Conservation (phyloP, 345 rosid genomes). For the Cardamine chenopodiifolia region DNA sequence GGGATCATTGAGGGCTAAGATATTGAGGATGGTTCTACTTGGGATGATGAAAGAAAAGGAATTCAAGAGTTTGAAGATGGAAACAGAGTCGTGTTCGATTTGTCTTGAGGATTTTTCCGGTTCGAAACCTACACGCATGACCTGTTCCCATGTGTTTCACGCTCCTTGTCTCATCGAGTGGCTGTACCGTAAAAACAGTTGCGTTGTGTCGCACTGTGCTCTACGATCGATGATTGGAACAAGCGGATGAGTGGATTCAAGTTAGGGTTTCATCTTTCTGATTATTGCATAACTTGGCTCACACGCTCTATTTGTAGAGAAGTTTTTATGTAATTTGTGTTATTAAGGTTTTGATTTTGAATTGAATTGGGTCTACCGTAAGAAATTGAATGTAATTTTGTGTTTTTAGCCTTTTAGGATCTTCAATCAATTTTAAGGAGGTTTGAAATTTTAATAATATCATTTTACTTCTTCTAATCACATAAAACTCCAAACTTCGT, state of each 20-base stretch:
- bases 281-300: neutral
- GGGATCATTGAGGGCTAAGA: neutral
- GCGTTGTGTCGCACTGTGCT: slow-evolving; percentile 26
- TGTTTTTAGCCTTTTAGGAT: neutral
- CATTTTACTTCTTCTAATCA: neutral
- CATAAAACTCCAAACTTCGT: neutral
- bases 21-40: slow-evolving; percentile 1
- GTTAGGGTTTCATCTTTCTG: slow-evolving; percentile 6
- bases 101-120: slow-evolving; percentile 9
- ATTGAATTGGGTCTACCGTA: neutral
- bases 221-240: slow-evolving; percentile 2
- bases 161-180: slow-evolving; percentile 14
- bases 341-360: neutral
- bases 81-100: slow-evolving; percentile 32
- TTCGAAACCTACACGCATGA: slow-evolving; percentile 20
- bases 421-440: neutral
- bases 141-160: slow-evolving; percentile 30
- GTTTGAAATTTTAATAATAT: too few relatives aligned
- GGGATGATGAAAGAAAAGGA: neutral
- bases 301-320: neutral
- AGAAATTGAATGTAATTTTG: neutral
- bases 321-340: neutral
- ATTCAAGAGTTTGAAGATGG: neutral
- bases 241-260: neutral
- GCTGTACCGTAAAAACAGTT: slow-evolving; percentile 20